Evolutionary conservation across 2,329 filamentous ascomycete species (phyloP), one percentile per base, ranked within the genome.

Genomic region (Fusarium cyanostomum): DNA sequence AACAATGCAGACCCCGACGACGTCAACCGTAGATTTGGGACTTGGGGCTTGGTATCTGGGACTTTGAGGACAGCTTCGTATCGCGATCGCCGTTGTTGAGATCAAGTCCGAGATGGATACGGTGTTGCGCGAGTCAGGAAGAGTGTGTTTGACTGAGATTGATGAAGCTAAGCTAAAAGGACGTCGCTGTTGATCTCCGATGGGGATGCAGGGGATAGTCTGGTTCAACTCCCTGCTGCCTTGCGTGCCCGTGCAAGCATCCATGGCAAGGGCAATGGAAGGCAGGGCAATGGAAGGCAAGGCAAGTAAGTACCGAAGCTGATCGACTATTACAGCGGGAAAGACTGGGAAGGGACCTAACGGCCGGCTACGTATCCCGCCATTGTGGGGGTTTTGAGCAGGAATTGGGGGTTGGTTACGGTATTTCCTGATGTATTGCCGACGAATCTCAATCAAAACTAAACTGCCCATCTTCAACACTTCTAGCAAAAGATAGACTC

Each of bases 1-100:
- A 62, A 50, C 35, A 39, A 56, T 49, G 64, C 52, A 68, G 42
- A 58, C 52, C 42, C 46, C 42, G 26, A 59, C 37, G 42, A 56
- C 39, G 43, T 60, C 55, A 60, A 64, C 50, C 50, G 34, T 33
- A 56, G 37, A 31, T 42, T 34, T 64, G 61, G 56, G 50, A 64
- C 49, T 54, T 52, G 44, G 42, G 48, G 52, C 21, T 11, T 50
- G 43, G n/a, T n/a, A n/a, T n/a, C n/a, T n/a, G n/a, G 33, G 27
- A 41, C 37, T 18, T 26, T 42, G 30, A 38, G 41, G 31, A 15
- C 15, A 10, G 24, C 18, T 28, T 28, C 26, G 27, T 42, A 56
- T 56, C 52, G 16, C 27, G 45, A 51, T 44, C 33, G 39, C 31
- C 34, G 15, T 28, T 27, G 8, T 49, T 9, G 24, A 16, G 4